Evolutionary conservation across 352 stramenopile genomes (phyloP).

Genomic region (Pythium volutum): DNA sequence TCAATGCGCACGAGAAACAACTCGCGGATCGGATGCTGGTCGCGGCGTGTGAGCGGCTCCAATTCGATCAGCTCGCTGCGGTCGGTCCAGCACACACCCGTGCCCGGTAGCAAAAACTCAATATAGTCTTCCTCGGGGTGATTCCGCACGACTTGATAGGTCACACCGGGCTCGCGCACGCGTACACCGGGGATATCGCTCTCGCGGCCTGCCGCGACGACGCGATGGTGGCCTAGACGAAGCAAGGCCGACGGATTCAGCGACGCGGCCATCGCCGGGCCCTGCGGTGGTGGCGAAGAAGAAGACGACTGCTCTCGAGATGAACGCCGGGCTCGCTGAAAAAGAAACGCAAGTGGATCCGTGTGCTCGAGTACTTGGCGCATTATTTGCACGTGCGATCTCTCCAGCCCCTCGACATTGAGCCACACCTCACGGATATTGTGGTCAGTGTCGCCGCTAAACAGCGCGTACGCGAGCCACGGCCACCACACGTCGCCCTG

Average conservation of each 20-base stretch:
- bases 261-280: conserved; percentile 6
- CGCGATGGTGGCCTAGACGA: conserved; percentile 13
- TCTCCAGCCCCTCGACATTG: neutral
- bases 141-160: conserved; percentile 19
- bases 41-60: neutral
- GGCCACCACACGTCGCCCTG: conserved; percentile 14
- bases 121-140: conserved; percentile 11
- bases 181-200: conserved; percentile 2
- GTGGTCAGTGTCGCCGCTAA: conserved; percentile 17
- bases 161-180: conserved; percentile 16
- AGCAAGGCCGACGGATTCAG: conserved; percentile 12
- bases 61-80: conserved; percentile 10
- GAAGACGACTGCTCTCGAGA: neutral
- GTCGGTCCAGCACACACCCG: conserved; percentile 16
- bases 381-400: neutral
- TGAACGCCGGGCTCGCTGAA: neutral
- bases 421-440: conserved; percentile 3
- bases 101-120: conserved; percentile 18
- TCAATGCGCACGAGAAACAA: neutral
- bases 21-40: conserved; percentile 8
- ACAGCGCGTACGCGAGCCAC: conserved; percentile 20
- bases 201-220: neutral
- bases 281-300: neutral
- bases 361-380: conserved; percentile 9
- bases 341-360: conserved; percentile 16